A percentile compares a stretch with the other conserved stretches of the same genome.
Evolutionary conservation across 1,284 basidiomycete species (phyloP).

Genomic region (Leccinum pallidistipes): DNA sequence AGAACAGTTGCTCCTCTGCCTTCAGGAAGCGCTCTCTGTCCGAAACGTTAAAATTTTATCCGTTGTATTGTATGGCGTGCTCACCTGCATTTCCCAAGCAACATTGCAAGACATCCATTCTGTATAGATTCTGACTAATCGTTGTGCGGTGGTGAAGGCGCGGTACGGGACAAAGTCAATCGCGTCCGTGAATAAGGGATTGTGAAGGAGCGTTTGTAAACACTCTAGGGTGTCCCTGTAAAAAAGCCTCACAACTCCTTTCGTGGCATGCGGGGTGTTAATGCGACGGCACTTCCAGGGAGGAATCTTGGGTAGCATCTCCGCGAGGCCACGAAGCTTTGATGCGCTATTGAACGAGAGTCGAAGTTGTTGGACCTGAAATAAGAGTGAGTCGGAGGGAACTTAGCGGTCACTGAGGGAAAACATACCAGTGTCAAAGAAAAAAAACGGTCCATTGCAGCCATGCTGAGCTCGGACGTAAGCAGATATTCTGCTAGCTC

Average conservation of each 20-base stretch:
- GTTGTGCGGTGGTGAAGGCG: background rate
- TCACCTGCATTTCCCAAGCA: slow-evolving; percentile 8
- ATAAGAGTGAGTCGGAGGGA: background rate
- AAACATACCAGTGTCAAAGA: background rate
- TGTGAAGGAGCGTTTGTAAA: background rate
- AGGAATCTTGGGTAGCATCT: background rate
- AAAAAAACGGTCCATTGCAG: background rate
- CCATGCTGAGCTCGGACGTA: background rate
- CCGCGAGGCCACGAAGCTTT: background rate
- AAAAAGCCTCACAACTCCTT: background rate
- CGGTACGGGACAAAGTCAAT: background rate
- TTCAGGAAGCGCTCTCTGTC: background rate
- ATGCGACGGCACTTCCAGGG: slow-evolving; percentile 1
- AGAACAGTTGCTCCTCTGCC: background rate
- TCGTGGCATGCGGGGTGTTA: background rate
- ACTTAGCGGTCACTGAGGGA: background rate
- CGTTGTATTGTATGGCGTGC: background rate
- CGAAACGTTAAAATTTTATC: background rate
- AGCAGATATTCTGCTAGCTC: background rate
- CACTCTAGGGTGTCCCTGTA: background rate
- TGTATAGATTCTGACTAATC: background rate
- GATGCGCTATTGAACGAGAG: background rate
- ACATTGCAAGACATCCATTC: background rate
- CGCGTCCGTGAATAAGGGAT: background rate
- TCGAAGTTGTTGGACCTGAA: background rate